A percentile compares a stretch with the other conserved stretches of the same genome.
Conservation (phyloP, 2,329 filamentous ascomycete genomes). For the Hawksworthiomyces lignivorus region DNA sequence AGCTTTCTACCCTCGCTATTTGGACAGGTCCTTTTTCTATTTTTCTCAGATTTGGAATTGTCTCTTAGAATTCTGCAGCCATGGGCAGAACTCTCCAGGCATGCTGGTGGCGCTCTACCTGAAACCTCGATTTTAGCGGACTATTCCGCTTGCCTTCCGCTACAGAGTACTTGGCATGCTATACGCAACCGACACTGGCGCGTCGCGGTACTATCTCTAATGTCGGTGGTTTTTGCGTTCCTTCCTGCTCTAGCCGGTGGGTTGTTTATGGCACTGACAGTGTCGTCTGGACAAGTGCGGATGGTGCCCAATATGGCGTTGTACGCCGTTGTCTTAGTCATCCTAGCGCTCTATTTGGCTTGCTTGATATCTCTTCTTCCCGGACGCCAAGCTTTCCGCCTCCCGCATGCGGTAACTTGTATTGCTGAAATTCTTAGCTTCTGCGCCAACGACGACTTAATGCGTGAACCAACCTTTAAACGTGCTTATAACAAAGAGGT, state of each 20-base stretch:
- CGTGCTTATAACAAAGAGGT: slow-evolving; percentile 57
- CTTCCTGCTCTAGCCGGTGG: slow-evolving; percentile 63
- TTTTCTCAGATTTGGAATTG: slow-evolving; percentile 60
- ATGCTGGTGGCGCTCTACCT: slow-evolving; percentile 51
- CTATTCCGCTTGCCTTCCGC: slow-evolving; percentile 59
- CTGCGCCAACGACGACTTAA: slow-evolving; percentile 62
- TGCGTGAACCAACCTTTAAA: slow-evolving; percentile 66
- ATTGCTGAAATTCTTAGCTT: slow-evolving; percentile 74
- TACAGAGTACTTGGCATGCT: slow-evolving; percentile 52
- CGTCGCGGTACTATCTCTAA: slow-evolving; percentile 52
- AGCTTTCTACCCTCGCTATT: slow-evolving; percentile 64
- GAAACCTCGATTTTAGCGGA: slow-evolving; percentile 59
- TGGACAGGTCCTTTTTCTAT: slow-evolving; percentile 58
- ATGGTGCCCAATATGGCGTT: slow-evolving; percentile 69
- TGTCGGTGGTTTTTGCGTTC: slow-evolving; percentile 51
- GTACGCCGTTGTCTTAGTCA: slow-evolving; percentile 63
- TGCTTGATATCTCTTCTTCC: slow-evolving; percentile 51
- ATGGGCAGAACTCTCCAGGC: slow-evolving; percentile 52
- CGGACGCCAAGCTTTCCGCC: slow-evolving; percentile 49
- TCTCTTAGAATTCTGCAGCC: slow-evolving; percentile 59
- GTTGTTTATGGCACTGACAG: slow-evolving; percentile 65
- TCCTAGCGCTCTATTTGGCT: slow-evolving; percentile 63
- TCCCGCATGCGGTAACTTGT: slow-evolving; percentile 66
- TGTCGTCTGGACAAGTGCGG: slow-evolving; percentile 39
- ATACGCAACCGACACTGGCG: slow-evolving; percentile 55